Percentiles rank a stretch among this genome's conserved stretches.
Evolutionary conservation across 2,329 filamentous ascomycete genomes (phyloP).

Genomic region (Aspergillus sp.): DNA sequence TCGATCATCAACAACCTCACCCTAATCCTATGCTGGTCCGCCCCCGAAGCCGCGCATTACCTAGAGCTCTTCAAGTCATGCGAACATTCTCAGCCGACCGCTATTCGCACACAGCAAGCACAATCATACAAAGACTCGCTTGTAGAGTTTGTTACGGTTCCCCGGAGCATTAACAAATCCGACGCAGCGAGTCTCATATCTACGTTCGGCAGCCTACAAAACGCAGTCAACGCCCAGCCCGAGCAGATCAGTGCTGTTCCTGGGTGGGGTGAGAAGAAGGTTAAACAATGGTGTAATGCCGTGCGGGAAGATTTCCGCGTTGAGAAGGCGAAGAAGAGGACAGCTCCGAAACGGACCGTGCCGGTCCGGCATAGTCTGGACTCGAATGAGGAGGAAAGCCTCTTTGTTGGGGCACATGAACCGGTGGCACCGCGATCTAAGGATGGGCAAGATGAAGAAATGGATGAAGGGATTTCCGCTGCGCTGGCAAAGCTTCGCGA

Average conservation of each 20-base stretch:
- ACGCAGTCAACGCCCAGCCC: constrained; percentile 82
- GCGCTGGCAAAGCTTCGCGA: constrained; percentile 61
- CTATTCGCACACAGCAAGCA: constrained; percentile 84
- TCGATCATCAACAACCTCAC: constrained; percentile 92
- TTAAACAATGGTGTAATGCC: constrained; percentile 79
- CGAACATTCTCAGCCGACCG: constrained; percentile 79
- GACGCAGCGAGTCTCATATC: constrained; percentile 89
- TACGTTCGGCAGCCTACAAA: constrained; percentile 86
- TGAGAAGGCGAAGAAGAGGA: constrained; percentile 67
- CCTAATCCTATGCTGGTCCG: constrained; percentile 90
- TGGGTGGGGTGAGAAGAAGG: constrained; percentile 96
- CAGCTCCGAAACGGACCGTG: constrained; percentile 35
- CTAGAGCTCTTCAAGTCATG: constrained; percentile 94
- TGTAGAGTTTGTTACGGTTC: constrained; percentile 90
- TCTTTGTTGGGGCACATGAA: constrained; percentile 37
- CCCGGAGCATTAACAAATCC: constrained; percentile 88
- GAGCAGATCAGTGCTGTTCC: constrained; percentile 84
- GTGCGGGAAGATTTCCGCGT: constrained; percentile 85
- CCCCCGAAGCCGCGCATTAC: constrained; percentile 90
- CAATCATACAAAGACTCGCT: constrained; percentile 83
- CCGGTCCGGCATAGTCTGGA: constrained; percentile 35
- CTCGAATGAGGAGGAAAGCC: constrained; percentile 49
- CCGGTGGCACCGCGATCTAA: constrained; percentile 21
- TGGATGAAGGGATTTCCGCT: constrained; percentile 63
- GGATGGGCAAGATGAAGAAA: constrained; percentile 42